phyloP scores from a whole-genome alignment of 129 eudicot species.

The Lactuca saligna region DNA sequence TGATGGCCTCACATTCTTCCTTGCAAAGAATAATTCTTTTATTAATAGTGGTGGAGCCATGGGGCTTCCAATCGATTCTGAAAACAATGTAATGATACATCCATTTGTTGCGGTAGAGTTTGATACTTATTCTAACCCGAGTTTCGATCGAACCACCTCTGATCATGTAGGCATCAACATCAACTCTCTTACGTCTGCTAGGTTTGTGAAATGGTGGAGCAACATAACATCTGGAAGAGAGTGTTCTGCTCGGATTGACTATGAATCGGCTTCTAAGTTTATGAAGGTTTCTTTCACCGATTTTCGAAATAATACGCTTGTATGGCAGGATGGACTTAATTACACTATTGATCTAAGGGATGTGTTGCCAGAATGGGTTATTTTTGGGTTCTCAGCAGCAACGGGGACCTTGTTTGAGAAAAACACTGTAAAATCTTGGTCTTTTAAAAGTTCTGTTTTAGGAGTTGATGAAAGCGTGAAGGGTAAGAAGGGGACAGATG shows the following conservation, averaged over 20 bases:
- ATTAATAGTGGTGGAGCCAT: not conserved
- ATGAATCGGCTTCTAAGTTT: not conserved
- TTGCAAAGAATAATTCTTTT: not conserved
- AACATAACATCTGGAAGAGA: conserved; percentile 1
- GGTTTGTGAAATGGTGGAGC: conserved; percentile 10
- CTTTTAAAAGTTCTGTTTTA: conserved; percentile 29
- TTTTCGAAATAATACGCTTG: not conserved
- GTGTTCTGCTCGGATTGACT: conserved; percentile 35
- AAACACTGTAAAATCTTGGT: conserved; percentile 39
- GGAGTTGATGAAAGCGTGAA: not conserved
- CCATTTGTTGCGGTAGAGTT: conserved; percentile 44
- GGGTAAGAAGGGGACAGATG: not conserved
- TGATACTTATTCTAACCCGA: conserved; percentile 15
- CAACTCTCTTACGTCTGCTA: conserved; percentile 24
- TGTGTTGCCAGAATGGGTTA: conserved; percentile 32
- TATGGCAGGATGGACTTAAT: not conserved
- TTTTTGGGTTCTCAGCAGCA: conserved; percentile 40
- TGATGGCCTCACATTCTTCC: conserved; percentile 12
- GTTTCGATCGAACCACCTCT: conserved; percentile 25
- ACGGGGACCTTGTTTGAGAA: conserved; percentile 15
- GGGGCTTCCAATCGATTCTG: conserved; percentile 19
- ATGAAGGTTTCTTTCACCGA: conserved; percentile 1
- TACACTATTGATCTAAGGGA: conserved; percentile 35
- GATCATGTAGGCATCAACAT: conserved; percentile 32
- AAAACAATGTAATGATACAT: not conserved